Conservation (phyloP, 441 rosid species). For the Pelargonium australe region DNA sequence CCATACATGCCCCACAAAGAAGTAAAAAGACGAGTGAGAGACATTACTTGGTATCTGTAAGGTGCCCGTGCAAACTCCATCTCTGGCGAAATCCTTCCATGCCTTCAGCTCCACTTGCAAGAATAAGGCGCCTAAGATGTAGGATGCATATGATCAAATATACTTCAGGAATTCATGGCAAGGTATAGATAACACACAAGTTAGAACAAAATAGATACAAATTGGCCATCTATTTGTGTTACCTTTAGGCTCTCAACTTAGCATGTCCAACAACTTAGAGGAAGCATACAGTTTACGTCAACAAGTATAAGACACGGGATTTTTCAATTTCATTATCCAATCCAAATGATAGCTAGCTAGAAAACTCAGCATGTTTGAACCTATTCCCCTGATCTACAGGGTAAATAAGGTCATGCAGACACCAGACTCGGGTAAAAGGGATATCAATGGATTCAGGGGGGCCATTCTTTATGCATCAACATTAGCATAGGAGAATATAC, state of each 20-base stretch:
- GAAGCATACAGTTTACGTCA: neutral
- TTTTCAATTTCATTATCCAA: neutral
- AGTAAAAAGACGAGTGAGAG: slow-evolving; percentile 6
- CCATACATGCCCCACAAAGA: neutral
- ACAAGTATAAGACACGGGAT: neutral
- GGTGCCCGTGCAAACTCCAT: slow-evolving; percentile 92
- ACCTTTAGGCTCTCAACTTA: neutral
- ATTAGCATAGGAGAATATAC: neutral
- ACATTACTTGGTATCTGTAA: slow-evolving; percentile 73
- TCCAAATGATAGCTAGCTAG: neutral
- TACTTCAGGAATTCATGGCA: neutral
- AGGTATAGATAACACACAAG: neutral
- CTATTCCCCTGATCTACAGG: no score
- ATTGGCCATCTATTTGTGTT: no score
- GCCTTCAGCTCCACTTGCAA: slow-evolving; percentile 86
- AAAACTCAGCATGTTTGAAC: no score
- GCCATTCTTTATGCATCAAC: neutral
- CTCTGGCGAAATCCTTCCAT: slow-evolving; percentile 84
- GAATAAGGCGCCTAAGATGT: slow-evolving; percentile 62
- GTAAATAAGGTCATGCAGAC: neutral
- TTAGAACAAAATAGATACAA: neutral
- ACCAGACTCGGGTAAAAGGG: neutral
- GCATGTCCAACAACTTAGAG: neutral
- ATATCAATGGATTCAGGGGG: neutral
- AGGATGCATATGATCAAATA: neutral